A percentile compares a stretch with the other conserved stretches of the same genome.
phyloP scores from a whole-genome alignment of 106 monocot species.

The Iris macrosiphon region DNA sequence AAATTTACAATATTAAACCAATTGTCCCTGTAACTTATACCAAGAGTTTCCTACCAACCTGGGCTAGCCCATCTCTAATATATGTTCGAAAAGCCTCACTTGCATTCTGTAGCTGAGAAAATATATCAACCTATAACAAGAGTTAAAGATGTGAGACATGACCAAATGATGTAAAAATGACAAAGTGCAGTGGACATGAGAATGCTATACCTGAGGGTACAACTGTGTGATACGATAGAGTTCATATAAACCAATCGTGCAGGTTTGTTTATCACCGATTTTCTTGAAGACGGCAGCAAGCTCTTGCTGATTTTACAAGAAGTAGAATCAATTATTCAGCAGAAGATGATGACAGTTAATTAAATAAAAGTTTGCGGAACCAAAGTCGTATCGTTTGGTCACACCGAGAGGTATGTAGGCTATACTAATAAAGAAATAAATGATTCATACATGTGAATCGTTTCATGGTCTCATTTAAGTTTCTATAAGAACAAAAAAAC shows the following conservation, averaged over 20 bases:
- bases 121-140: slow-evolving; percentile 82
- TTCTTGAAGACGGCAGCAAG: slow-evolving; percentile 98
- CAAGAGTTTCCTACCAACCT: slow-evolving; percentile 30
- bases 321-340: not conserved
- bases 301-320: slow-evolving; percentile 76
- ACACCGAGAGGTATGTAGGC: too few relatives aligned
- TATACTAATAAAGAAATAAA: too few relatives aligned
- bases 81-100: slow-evolving; percentile 98
- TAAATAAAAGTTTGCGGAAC: too few relatives aligned
- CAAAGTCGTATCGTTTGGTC: too few relatives aligned
- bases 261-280: slow-evolving; percentile 98
- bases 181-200: not conserved
- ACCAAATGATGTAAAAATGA: not conserved
- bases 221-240: slow-evolving; percentile 91
- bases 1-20: slow-evolving; percentile 6
- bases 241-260: slow-evolving; percentile 90
- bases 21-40: not conserved
- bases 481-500: too few relatives aligned
- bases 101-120: slow-evolving; percentile 96
- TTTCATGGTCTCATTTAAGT: too few relatives aligned
- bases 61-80: slow-evolving; percentile 91
- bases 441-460: too few relatives aligned
- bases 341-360: too few relatives aligned
- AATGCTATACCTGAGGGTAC: slow-evolving; percentile 75
- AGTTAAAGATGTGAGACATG: not conserved